Base-by-base conservation (phyloP, 371 early-diverging fungal species). In the Haplosporangium sp. region DNA sequence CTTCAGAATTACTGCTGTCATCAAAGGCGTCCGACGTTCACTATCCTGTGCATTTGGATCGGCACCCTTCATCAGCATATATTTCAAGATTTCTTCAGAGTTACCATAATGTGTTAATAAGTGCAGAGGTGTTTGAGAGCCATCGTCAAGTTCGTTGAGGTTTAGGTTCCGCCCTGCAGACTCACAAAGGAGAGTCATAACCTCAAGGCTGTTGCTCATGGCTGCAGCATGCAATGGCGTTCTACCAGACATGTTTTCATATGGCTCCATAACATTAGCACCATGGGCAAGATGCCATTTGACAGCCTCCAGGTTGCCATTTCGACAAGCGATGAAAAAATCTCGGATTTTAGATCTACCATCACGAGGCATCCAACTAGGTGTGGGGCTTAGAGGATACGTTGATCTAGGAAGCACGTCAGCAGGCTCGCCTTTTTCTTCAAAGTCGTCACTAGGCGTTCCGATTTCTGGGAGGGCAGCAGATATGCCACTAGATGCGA, bases 261-360 rank as follows among this genome's bases (percentile, higher is more conserved):
- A 73, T 0, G 74, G 74, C 62, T 73, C 71, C 79, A 79, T 79
- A 4, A 67, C 71, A 57, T 74, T 64, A 0, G 74, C 74, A 2
- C 71, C 74, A n/a, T 67, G 79, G 11, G 39, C 67, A 27, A 79
- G 47, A 48, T 79, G 79, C 79, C 79, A 79, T n/a, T 65, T 67
- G 17, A 79, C 68, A 0, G 79, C 74, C 15, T 74, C 79, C 39
- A 79, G 7, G 27, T 68, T 63, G 52, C 74, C 74, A n/a, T 53
- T 39, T n/a, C 71, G 71, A 45, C 74, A 68, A 0, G 79, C 74
- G 17, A n/a, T 60, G 39, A 73, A 73, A 34, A 78, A 78, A 39
- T 73, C 71, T 53, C 65, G 60, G 47, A 74, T 71, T 9, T 42
- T 67, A 6, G 74, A 63, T 53, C n/a, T 63, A 44, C 74, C 74